Evolutionary conservation across 2,329 filamentous ascomycete genomes (phyloP).

Genomic region (Pyrenophora seminiperda): DNA sequence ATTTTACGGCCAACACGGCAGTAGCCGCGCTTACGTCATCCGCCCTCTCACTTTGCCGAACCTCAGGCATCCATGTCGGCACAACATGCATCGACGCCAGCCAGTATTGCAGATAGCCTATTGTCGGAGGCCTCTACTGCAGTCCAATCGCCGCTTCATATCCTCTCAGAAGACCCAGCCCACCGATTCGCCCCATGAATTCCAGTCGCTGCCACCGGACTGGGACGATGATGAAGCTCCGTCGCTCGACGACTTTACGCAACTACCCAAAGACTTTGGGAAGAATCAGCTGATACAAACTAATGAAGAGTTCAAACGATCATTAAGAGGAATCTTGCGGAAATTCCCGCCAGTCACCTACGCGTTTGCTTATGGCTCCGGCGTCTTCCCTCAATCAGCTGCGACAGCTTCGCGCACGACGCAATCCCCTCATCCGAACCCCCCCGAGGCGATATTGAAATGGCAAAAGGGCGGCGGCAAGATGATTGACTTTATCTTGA

Average conservation of each 20-base stretch:
- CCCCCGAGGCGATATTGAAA: slow-evolving; percentile 78
- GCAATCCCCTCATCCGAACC: slow-evolving; percentile 76
- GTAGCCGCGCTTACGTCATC: slow-evolving; percentile 34
- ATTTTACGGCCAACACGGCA: slow-evolving; percentile 10
- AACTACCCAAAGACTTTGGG: slow-evolving; percentile 82
- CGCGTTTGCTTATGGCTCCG: slow-evolving; percentile 96
- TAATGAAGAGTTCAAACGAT: slow-evolving; percentile 93
- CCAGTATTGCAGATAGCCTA: slow-evolving; percentile 37
- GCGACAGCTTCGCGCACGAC: slow-evolving; percentile 55
- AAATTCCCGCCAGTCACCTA: slow-evolving; percentile 96
- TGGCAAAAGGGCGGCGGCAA: slow-evolving; percentile 88
- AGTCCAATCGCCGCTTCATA: slow-evolving; percentile 30
- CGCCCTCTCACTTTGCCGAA: slow-evolving; percentile 23
- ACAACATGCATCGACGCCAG: slow-evolving; percentile 43
- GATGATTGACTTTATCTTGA: slow-evolving; percentile 99
- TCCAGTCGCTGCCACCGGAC: slow-evolving; percentile 55
- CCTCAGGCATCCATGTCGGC: slow-evolving; percentile 25
- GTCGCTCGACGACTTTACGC: slow-evolving; percentile 73
- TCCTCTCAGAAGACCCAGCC: slow-evolving; percentile 33
- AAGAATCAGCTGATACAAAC: slow-evolving; percentile 94
- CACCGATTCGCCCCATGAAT: slow-evolving; percentile 21
- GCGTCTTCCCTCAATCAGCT: slow-evolving; percentile 83
- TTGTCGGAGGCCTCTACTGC: slow-evolving; percentile 31
- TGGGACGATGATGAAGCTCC: slow-evolving; percentile 79
- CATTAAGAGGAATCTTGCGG: slow-evolving; percentile 83